These are phyloP conservation scores for Penicillium frequentans DNA, from an alignment of 2,329 filamentous ascomycete genomes.

Conservation along the genomic window DNA sequence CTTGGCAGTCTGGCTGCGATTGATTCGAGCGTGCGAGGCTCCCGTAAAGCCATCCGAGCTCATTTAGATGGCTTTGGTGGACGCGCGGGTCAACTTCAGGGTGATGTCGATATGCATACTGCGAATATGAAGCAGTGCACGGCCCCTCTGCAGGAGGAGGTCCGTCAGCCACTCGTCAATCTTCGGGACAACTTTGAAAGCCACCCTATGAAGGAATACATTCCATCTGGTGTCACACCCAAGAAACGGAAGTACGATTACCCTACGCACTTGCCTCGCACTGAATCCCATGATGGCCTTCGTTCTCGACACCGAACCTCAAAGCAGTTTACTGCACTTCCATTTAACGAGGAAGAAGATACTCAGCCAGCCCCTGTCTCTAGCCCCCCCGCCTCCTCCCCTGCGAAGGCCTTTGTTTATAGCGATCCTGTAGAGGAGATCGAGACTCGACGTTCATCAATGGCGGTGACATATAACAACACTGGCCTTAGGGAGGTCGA, in stretches of 20 bases:
- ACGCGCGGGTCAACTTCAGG: constrained; percentile 67
- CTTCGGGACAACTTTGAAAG: constrained; percentile 69
- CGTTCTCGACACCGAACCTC: constrained; percentile 52
- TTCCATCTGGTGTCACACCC: constrained; percentile 81
- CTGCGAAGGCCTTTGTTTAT: constrained; percentile 55
- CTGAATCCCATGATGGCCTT: constrained; percentile 61
- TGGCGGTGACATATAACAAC: constrained; percentile 36
- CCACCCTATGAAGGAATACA: constrained; percentile 73
- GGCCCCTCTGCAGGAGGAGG: constrained; percentile 56
- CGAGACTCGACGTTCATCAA: constrained; percentile 31
- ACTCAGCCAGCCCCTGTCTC: constrained; percentile 18
- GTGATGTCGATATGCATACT: constrained; percentile 65
- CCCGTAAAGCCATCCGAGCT: constrained; percentile 68
- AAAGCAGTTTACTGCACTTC: constrained; percentile 32
- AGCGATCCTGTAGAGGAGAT: constrained; percentile 48
- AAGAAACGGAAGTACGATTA: constrained; percentile 80
- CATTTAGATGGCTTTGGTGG: constrained; percentile 70
- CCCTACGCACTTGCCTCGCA: constrained; percentile 74
- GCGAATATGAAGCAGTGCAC: constrained; percentile 60
- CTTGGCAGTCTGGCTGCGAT: constrained; percentile 65
- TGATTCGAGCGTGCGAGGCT: constrained; percentile 67
- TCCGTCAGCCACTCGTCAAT: constrained; percentile 69
- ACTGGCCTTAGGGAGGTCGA: constrained; percentile 54
- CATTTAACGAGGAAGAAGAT: constrained; percentile 30
- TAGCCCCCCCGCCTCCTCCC: constrained; percentile 36